These are phyloP conservation scores for Cryptococcus sp. DNA, from an alignment of 1,284 basidiomycete genomes.

Conservation along the genomic window DNA sequence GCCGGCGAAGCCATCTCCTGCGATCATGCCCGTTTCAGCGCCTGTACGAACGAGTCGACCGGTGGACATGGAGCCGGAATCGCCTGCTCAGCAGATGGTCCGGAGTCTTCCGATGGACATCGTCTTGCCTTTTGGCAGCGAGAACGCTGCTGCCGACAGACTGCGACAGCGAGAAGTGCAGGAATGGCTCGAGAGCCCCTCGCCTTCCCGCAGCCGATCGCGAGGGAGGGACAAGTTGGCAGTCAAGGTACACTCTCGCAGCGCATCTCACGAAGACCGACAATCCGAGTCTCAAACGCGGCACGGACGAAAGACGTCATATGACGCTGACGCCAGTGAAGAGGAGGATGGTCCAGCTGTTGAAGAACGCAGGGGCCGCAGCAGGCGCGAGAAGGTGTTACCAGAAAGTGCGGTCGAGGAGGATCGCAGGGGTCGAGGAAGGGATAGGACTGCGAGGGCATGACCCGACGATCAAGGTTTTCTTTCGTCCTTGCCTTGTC, in stretches of 20 bases:
- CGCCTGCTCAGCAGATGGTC: conserved; percentile 35
- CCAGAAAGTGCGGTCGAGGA: conserved; percentile 8
- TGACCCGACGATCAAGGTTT: neutral
- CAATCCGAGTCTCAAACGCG: conserved; percentile 1
- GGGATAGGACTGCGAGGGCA: conserved; percentile 1
- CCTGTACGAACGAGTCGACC: conserved; percentile 4
- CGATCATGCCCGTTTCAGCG: conserved; percentile 4
- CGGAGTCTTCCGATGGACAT: conserved; percentile 49
- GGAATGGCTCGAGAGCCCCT: conserved; percentile 18
- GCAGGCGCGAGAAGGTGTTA: conserved; percentile 15
- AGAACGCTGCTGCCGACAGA: conserved; percentile 24
- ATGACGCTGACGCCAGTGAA: conserved; percentile 31
- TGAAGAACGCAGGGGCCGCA: conserved; percentile 14
- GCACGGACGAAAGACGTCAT: conserved; percentile 19
- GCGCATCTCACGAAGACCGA: conserved; percentile 1
- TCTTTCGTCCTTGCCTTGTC: neutral
- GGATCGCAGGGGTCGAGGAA: conserved; percentile 3
- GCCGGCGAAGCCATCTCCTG: neutral
- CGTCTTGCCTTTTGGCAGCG: conserved; percentile 27
- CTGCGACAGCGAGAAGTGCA: conserved; percentile 26
- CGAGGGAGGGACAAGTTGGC: conserved; percentile 2
- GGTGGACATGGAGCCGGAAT: conserved; percentile 4
- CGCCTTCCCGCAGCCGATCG: neutral
- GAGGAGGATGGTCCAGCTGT: conserved; percentile 13
- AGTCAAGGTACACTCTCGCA: conserved; percentile 2